Evolutionary conservation across 2,329 filamentous ascomycete genomes (phyloP).

Genomic region (Scleromitrula shiraiana): DNA sequence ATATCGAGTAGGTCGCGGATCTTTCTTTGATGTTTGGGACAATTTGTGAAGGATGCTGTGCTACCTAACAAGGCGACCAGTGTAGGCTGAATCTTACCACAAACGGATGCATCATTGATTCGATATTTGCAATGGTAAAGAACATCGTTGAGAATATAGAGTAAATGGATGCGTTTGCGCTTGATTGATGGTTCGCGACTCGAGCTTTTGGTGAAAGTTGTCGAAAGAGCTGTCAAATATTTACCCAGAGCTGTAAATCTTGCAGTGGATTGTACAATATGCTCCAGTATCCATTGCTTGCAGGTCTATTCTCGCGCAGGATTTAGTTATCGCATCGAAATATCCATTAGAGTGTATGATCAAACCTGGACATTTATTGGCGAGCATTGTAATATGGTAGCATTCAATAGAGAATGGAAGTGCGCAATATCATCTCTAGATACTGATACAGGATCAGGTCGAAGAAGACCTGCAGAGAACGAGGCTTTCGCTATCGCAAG

Average conservation of each 20-base stretch:
- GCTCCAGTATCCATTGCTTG: constrained; percentile 75
- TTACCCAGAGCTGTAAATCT: constrained; percentile 64
- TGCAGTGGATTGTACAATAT: constrained; percentile 59
- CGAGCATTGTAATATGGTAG: constrained; percentile 63
- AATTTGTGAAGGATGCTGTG: constrained; percentile 49
- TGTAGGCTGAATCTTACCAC: constrained; percentile 46
- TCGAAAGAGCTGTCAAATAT: constrained; percentile 63
- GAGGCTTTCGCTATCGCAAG: constrained; percentile 72
- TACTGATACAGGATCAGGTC: constrained; percentile 63
- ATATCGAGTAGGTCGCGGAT: constrained; percentile 55
- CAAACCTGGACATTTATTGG: constrained; percentile 82
- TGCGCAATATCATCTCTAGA: constrained; percentile 60
- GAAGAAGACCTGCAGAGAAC: constrained; percentile 65
- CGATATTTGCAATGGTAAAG: constrained; percentile 59
- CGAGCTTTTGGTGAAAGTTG: constrained; percentile 40
- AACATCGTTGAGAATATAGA: constrained; percentile 73
- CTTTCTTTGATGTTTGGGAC: constrained; percentile 59
- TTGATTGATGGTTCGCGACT: constrained; percentile 46
- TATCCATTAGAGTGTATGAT: constrained; percentile 28
- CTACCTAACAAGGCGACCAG: constrained; percentile 54
- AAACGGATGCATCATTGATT: constrained; percentile 42
- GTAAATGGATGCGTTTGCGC: constrained; percentile 63
- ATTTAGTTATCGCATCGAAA: constrained; percentile 32
- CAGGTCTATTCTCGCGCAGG: constrained; percentile 57
- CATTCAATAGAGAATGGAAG: constrained; percentile 59